Conservation (phyloP, 2,329 filamentous ascomycete genomes). For the Apiospora rasikravindrae region DNA sequence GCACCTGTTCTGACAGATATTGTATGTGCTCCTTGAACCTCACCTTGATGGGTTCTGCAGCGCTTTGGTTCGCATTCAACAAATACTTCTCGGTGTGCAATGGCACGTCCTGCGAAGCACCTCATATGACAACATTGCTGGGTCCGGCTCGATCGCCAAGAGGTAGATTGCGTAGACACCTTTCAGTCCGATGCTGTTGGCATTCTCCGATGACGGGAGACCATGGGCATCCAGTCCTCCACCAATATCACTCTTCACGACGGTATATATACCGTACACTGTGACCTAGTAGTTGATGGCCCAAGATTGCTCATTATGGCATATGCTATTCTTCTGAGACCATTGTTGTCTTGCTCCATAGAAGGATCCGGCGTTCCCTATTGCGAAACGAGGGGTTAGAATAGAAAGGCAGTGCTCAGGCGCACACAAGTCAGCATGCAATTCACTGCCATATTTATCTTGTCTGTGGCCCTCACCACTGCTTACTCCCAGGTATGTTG, state of each 20-base stretch:
- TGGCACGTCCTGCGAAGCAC: not conserved
- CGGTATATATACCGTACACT: not conserved
- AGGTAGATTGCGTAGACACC: not conserved
- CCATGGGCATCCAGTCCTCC: not conserved
- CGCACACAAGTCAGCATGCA: constrained; percentile 17
- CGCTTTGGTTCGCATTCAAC: not conserved
- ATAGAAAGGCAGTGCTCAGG: not conserved
- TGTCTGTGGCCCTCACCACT: not conserved
- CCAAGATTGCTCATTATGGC: not conserved
- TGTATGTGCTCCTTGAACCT: not conserved
- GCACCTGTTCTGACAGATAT: not conserved
- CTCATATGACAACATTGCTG: not conserved
- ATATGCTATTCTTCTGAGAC: not conserved
- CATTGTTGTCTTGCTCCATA: not conserved
- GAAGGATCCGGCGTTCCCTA: not conserved
- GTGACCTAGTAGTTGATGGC: not conserved
- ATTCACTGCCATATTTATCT: constrained; percentile 16
- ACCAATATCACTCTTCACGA: too few species aligned
- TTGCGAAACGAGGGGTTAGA: not conserved
- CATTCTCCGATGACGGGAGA: too few species aligned
- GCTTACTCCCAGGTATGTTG: constrained; percentile 20
- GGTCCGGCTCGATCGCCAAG: not conserved
- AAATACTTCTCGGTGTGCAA: not conserved
- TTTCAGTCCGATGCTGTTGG: not conserved
- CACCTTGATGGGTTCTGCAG: not conserved